Evolutionary conservation across 305 asterid genomes (phyloP).

Genomic region (Lippia alba): DNA sequence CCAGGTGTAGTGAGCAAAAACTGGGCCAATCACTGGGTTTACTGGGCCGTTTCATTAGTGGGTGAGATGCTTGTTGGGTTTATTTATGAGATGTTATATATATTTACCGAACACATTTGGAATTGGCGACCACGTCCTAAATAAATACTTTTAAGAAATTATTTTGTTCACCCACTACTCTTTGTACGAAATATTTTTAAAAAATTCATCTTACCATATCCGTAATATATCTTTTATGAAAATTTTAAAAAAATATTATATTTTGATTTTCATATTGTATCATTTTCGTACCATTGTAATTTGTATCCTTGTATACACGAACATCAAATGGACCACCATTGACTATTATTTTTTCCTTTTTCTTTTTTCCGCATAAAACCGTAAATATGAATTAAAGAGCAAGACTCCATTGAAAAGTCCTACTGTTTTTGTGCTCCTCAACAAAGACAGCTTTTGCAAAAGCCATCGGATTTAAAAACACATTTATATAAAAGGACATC

Average conservation of each 20-base stretch:
- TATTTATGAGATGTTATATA: constrained; percentile 13
- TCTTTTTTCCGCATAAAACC: not conserved
- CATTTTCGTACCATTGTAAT: too few species aligned
- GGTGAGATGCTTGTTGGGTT: constrained; percentile 27
- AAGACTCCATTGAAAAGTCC: not conserved
- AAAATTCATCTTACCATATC: too few species aligned
- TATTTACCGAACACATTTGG: constrained; percentile 17
- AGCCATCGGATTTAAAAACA: not conserved
- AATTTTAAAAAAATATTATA: too few species aligned
- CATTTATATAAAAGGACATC: not conserved
- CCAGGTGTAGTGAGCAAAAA: constrained; percentile 24
- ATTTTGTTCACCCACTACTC: too few species aligned
- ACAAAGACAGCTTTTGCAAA: not conserved
- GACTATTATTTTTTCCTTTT: too few species aligned
- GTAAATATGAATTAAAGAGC: not conserved
- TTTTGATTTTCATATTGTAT: too few species aligned
- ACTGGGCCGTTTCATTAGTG: constrained; percentile 28
- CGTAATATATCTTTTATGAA: too few species aligned
- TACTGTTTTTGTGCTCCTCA: not conserved
- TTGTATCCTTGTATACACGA: too few species aligned
- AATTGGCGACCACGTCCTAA: too few species aligned
- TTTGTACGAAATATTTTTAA: too few species aligned
- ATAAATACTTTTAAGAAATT: too few species aligned
- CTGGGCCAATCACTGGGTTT: constrained; percentile 27
- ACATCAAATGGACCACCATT: too few species aligned